phyloP scores from a whole-genome alignment of 306 rosid species.

The Castanopsis chinensis region DNA sequence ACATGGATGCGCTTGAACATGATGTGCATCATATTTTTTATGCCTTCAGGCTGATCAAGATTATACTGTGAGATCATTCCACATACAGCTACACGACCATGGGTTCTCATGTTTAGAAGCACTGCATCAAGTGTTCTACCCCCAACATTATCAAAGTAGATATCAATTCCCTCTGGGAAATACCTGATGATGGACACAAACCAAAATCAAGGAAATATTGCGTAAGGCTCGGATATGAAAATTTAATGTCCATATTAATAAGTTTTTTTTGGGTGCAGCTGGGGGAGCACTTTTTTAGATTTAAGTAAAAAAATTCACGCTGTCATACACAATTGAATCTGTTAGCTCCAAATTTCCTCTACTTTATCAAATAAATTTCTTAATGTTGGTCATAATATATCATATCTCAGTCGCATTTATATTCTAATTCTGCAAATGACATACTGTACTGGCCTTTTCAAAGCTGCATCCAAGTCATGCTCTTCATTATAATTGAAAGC shows the following conservation, averaged over 20 bases:
- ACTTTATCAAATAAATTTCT: neutral
- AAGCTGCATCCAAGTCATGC: no score
- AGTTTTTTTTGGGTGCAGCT: no score
- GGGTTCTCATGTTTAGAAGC: slow-evolving; percentile 12
- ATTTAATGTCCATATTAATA: no score
- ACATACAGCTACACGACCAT: slow-evolving; percentile 13
- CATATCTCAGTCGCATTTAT: neutral
- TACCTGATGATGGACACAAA: neutral
- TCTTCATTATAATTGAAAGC: no score
- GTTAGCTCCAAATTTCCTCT: no score
- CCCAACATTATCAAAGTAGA: slow-evolving; percentile 18
- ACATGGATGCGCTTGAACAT: slow-evolving; percentile 9
- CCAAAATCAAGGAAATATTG: no score
- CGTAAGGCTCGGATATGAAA: no score
- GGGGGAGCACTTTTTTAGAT: no score
- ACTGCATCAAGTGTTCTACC: slow-evolving; percentile 19
- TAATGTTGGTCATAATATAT: neutral
- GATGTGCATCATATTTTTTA: slow-evolving; percentile 2
- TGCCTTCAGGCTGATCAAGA: neutral
- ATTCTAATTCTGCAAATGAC: neutral
- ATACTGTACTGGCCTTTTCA: no score
- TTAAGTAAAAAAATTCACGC: no score
- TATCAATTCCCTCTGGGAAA: slow-evolving; percentile 21
- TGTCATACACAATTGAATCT: no score
- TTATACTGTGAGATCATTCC: slow-evolving; percentile 24